Conservation (phyloP, 2,329 filamentous ascomycete species). For the Colletotrichum sp. region DNA sequence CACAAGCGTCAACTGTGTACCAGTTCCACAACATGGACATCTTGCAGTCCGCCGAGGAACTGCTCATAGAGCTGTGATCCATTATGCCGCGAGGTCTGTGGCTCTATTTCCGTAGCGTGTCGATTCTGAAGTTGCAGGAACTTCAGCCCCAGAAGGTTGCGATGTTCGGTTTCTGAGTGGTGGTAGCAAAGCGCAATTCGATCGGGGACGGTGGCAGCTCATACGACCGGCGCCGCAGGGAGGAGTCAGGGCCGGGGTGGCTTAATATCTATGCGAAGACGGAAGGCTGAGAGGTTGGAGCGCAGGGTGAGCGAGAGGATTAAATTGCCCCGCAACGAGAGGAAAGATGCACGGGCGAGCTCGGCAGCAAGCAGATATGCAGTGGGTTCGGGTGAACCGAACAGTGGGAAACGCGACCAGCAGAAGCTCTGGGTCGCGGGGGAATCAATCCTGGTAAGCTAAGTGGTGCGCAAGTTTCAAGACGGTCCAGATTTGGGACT, state of each 20-base stretch:
- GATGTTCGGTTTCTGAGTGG: neutral
- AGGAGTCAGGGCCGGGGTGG: neutral
- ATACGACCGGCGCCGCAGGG: neutral
- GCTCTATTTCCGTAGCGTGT: neutral
- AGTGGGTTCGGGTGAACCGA: neutral
- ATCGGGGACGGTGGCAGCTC: neutral
- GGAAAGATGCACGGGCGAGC: neutral
- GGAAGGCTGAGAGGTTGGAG: neutral
- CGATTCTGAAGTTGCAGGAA: neutral
- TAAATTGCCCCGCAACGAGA: neutral
- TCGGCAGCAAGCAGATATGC: neutral
- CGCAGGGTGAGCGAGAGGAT: neutral
- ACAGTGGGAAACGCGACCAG: neutral
- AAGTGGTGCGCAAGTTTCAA: slow-evolving; percentile 9
- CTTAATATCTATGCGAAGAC: neutral
- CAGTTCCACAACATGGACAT: slow-evolving; percentile 50
- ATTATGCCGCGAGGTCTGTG: slow-evolving; percentile 17
- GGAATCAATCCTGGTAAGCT: neutral
- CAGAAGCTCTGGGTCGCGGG: neutral
- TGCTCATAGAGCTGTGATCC: slow-evolving; percentile 26
- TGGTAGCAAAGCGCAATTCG: neutral
- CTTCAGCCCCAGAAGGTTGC: neutral
- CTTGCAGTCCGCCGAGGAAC: slow-evolving; percentile 32
- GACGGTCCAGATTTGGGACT: neutral
- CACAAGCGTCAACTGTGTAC: slow-evolving; percentile 46